A percentile compares a stretch with the other conserved stretches of the same genome.
Conservation (phyloP, 352 stramenopile genomes). For the Poterioochromonas sp. region DNA sequence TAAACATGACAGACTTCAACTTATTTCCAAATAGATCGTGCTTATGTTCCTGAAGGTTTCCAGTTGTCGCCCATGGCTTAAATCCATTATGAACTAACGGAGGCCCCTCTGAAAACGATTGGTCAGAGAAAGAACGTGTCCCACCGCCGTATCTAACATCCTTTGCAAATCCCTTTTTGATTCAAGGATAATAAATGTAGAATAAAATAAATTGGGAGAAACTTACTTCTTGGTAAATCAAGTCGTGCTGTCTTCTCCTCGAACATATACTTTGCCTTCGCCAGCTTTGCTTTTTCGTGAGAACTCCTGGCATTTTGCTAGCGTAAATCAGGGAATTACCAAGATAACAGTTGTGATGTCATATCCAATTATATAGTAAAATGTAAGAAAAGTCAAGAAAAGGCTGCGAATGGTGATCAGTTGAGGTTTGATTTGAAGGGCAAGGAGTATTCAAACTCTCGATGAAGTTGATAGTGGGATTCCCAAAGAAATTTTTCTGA, state of each 20-base stretch:
- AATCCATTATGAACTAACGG: not conserved
- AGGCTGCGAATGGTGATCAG: too few species aligned
- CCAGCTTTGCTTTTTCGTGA: not conserved
- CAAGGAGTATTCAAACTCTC: too few species aligned
- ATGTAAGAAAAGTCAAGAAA: too few species aligned
- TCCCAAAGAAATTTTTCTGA: too few species aligned
- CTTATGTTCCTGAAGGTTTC: not conserved
- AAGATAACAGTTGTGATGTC: too few species aligned
- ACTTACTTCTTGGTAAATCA: not conserved
- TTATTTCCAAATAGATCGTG: not conserved
- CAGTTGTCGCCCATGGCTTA: not conserved
- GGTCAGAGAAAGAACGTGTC: not conserved
- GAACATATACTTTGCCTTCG: not conserved
- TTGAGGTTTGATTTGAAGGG: too few species aligned
- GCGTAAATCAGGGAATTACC: too few species aligned
- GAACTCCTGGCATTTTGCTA: not conserved
- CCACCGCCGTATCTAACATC: not conserved
- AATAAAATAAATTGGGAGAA: not conserved
- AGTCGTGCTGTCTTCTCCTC: not conserved
- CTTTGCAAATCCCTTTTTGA: not conserved
- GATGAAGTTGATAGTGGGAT: too few species aligned
- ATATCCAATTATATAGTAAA: too few species aligned
- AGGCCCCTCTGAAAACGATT: not conserved
- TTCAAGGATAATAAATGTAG: not conserved
- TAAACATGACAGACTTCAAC: constrained; percentile 4